Evolutionary conservation across 108 stramenopile species (phyloP).

Genomic region (Nitzschia palea): DNA sequence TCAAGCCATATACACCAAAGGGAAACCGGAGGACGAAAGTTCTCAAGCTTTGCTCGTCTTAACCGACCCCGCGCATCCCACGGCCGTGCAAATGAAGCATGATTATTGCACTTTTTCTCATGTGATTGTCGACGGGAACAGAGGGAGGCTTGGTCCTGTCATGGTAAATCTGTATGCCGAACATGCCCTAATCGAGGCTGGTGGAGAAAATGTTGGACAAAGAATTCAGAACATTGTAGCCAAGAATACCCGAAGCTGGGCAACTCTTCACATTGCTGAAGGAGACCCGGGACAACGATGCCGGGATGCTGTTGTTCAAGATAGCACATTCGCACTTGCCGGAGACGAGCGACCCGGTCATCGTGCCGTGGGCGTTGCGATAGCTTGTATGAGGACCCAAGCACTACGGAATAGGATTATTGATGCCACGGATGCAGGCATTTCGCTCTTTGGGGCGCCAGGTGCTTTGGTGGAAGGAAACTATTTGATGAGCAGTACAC

Average conservation of each 20-base stretch:
- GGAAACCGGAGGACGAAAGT: too few species aligned
- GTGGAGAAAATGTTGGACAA: background rate
- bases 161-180: too few species aligned
- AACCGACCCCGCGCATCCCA: too few species aligned
- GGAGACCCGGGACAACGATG: background rate
- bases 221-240: background rate
- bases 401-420: background rate
- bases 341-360: background rate
- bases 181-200: too few species aligned
- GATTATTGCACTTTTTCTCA: too few species aligned
- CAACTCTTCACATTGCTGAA: background rate
- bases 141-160: too few species aligned
- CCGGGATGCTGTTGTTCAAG: background rate
- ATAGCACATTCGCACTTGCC: background rate
- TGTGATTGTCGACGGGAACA: too few species aligned
- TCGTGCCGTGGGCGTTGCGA: background rate
- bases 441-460: conserved; percentile 1
- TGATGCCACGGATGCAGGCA: background rate
- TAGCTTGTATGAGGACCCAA: background rate
- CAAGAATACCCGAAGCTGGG: background rate
- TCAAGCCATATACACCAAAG: too few species aligned
- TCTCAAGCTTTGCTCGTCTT: too few species aligned
- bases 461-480: background rate
- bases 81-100: too few species aligned
- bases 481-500: background rate